Conservation (phyloP, 805 yeast species). For the Candida succiphila region DNA sequence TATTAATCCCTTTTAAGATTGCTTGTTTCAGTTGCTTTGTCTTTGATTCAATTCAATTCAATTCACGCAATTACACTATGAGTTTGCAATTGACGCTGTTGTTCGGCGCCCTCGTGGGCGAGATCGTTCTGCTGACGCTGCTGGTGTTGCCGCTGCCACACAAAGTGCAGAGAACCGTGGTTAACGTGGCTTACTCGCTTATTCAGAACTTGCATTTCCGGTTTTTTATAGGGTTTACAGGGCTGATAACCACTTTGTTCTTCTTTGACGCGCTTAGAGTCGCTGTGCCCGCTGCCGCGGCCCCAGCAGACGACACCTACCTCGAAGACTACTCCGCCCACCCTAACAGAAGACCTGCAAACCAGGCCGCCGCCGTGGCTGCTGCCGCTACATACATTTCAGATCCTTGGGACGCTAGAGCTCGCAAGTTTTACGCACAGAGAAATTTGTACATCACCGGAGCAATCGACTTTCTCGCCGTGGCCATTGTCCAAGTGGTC, state of each 20-base stretch:
- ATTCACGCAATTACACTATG: slow-evolving; percentile 12
- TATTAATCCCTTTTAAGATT: neutral
- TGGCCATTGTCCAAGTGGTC: slow-evolving; percentile 34
- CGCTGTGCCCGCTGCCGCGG: slow-evolving; percentile 13
- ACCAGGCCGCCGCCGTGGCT: too few relatives aligned
- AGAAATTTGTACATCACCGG: slow-evolving; percentile 47
- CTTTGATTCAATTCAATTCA: neutral
- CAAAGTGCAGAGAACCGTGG: slow-evolving; percentile 26
- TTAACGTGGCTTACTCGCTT: slow-evolving; percentile 20
- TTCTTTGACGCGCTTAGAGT: slow-evolving; percentile 34
- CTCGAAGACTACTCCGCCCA: too few relatives aligned
- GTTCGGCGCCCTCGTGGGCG: slow-evolving; percentile 32
- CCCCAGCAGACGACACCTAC: too few relatives aligned
- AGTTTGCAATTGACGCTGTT: slow-evolving; percentile 21
- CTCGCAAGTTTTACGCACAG: slow-evolving; percentile 46
- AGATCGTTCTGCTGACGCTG: slow-evolving; percentile 32
- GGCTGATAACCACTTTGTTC: slow-evolving; percentile 30
- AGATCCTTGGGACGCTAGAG: slow-evolving; percentile 24
- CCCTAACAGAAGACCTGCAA: too few relatives aligned
- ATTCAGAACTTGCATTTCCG: slow-evolving; percentile 26
- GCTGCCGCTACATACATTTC: slow-evolving; percentile 5
- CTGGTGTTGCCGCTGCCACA: slow-evolving; percentile 42
- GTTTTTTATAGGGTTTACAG: slow-evolving; percentile 31
- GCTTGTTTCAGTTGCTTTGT: neutral
- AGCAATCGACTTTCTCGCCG: slow-evolving; percentile 37